Conservation (phyloP, 768 basidiomycete species). For the Psilocybe cyanescens region DNA sequence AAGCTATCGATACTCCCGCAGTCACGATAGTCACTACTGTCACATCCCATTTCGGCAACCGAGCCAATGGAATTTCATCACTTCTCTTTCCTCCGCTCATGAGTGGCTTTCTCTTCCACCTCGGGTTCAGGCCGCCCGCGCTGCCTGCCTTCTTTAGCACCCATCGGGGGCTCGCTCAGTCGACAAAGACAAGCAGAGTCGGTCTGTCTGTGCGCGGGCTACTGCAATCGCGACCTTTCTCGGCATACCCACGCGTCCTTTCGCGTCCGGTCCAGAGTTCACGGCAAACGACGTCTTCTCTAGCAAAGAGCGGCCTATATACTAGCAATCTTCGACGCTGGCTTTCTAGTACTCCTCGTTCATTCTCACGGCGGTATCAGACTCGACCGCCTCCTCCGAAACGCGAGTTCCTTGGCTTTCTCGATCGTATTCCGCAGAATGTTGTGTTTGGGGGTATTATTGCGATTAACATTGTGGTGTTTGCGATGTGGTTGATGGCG, state of each 20-base stretch:
- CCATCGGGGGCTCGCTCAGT: not conserved
- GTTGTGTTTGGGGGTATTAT: conserved; percentile 67
- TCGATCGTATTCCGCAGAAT: conserved; percentile 58
- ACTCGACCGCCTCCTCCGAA: conserved; percentile 10
- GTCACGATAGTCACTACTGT: too few relatives aligned
- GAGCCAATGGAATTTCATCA: not conserved
- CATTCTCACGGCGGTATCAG: conserved; percentile 22
- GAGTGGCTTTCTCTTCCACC: not conserved
- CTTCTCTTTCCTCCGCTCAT: not conserved
- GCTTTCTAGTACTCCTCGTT: conserved; percentile 23
- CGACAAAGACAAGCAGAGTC: not conserved
- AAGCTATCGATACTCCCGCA: too few relatives aligned
- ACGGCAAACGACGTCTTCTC: not conserved
- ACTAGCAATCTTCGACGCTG: conserved; percentile 8
- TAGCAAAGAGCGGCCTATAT: not conserved
- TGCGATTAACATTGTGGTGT: conserved; percentile 64
- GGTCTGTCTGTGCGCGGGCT: not conserved
- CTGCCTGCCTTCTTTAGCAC: not conserved
- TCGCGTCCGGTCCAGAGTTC: not conserved
- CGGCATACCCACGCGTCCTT: not conserved
- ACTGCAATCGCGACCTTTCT: conserved; percentile 1
- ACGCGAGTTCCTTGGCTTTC: conserved; percentile 32
- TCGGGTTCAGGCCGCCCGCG: not conserved
- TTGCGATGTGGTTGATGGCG: conserved; percentile 58
- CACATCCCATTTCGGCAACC: not conserved